These are phyloP conservation scores for Phytopythium oedochilum DNA, from an alignment of 352 stramenopile genomes.

Conservation along the genomic window DNA sequence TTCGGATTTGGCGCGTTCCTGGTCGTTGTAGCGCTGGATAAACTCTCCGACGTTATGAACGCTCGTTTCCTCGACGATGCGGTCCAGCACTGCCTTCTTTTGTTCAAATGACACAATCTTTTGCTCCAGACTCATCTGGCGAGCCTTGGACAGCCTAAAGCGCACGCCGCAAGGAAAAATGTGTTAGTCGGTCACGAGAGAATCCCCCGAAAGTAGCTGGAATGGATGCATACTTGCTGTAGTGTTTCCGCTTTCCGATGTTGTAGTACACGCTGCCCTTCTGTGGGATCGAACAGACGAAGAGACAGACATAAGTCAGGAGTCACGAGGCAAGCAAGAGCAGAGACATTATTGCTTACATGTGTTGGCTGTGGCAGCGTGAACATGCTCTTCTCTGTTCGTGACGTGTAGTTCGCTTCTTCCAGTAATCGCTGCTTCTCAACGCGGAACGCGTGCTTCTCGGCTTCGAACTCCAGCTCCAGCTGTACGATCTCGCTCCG, in stretches of 20 bases:
- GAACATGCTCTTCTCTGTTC: constrained; percentile 1
- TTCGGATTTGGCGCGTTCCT: constrained; percentile 45
- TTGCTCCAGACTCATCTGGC: constrained; percentile 53
- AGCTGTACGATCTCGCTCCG: constrained; percentile 36
- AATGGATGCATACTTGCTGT: constrained; percentile 12
- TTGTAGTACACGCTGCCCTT: constrained; percentile 32
- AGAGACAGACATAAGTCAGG: neutral
- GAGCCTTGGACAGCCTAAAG: constrained; percentile 29
- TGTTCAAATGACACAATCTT: constrained; percentile 68
- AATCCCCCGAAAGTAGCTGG: no score
- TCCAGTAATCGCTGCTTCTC: constrained; percentile 40
- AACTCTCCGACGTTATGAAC: constrained; percentile 57
- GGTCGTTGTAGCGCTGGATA: constrained; percentile 55
- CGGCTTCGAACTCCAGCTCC: constrained; percentile 39
- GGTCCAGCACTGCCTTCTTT: constrained; percentile 60
- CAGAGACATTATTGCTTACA: constrained; percentile 10
- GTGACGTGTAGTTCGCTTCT: constrained; percentile 26
- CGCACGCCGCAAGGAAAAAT: neutral
- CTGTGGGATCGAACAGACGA: neutral
- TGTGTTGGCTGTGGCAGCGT: constrained; percentile 6
- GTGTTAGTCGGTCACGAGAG: neutral
- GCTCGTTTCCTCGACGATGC: constrained; percentile 42
- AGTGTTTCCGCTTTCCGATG: constrained; percentile 35
- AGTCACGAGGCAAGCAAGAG: neutral
- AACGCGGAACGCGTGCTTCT: constrained; percentile 39